Base-by-base conservation (phyloP, 768 basidiomycete genomes). In the Kwoniella dendrophila region DNA sequence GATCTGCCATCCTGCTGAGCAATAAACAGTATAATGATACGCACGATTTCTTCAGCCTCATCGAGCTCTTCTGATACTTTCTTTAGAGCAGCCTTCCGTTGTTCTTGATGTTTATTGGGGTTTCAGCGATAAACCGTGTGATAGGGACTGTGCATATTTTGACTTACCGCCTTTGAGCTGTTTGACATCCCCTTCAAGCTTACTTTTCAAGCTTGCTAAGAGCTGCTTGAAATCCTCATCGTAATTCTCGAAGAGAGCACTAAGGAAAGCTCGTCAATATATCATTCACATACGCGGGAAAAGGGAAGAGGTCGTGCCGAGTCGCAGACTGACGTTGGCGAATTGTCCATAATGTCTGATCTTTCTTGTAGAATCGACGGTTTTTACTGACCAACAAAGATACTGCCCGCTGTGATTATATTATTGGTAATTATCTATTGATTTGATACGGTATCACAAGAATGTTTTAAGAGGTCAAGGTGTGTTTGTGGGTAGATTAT, bases 31-130 rank as follows among this genome's bases (percentile, higher is more conserved):
- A n/a, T n/a, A n/a, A n/a, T n/a, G n/a, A n/a, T 10, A 73, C 85
- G 49, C 72, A 89, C 94, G 86, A 97, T 92, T 83, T 98, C 96
- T 69, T 96, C 94, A 0, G 94, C 95, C 79, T 99, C 96, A 77
- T 99, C 96, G 4, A 99, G 82, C 76, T 98, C 95, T 85, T 93
- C 91, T 76, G 94, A 90, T 24, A 90, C 89, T 63, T 90, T 83
- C 69, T 93, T 82, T 63, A 97, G 79, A 3, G 88, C 82, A 0
- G 90, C 83, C 79, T 90, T 92, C 50, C 88, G 85, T 66, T 90
- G 86, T 77, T 96, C 92, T 93, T 75, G 14, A 49, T 3, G 20
- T 24, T 30, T 32, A 32, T 24, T 16, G 20, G 8, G 6, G 10
- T 30, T 10, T 32, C 8, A 51, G 27, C 29, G 12, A 20, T 38